A percentile compares a stretch with the other conserved stretches of the same genome.
These are phyloP conservation scores for Mycena vulgaris DNA, from an alignment of 768 basidiomycete species.

Conservation along the genomic window DNA sequence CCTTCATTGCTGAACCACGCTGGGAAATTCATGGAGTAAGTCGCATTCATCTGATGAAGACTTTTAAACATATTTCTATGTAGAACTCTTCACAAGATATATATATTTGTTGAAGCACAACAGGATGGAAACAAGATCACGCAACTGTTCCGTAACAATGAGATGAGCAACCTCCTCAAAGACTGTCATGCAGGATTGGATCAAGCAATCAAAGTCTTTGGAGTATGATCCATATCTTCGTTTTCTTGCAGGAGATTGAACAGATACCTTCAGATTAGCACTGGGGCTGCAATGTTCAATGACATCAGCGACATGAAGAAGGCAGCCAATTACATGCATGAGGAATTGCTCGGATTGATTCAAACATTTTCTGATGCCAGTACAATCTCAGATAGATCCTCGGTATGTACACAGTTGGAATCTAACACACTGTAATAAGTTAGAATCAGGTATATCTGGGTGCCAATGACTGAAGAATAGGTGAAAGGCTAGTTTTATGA, in stretches of 20 bases:
- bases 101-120: neutral
- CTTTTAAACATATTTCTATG: neutral
- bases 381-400: neutral
- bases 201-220: neutral
- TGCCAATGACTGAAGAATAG: neutral
- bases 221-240: neutral
- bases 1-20: neutral
- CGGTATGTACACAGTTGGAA: neutral
- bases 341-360: neutral
- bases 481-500: neutral
- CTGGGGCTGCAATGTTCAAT: neutral
- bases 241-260: neutral
- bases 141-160: neutral
- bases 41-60: neutral
- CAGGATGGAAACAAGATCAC: neutral
- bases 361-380: no score
- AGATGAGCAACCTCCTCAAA: neutral
- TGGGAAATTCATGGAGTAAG: no score
- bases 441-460: neutral
- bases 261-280: neutral
- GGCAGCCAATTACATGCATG: neutral
- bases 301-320: neutral
- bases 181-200: neutral
- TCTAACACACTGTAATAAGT: neutral
- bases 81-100: slow-evolving; percentile 1